Conservation (phyloP, 257 asterid genomes). For the Primulina huaijiensis region DNA sequence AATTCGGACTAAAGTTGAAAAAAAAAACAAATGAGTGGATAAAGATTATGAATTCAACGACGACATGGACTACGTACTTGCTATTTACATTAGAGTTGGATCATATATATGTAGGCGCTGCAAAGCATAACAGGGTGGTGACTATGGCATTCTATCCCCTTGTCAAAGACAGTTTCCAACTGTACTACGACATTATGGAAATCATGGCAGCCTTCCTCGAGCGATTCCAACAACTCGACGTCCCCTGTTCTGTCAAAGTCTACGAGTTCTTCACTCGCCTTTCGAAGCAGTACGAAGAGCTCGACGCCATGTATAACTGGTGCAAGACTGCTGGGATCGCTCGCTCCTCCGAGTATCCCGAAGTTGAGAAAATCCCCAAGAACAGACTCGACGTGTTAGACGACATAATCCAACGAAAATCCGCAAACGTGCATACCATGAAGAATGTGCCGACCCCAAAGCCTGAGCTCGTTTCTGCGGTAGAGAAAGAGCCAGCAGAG, state of each 20-base stretch:
- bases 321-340: conserved; percentile 58
- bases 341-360: conserved; percentile 77
- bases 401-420: conserved; percentile 62
- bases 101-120: conserved; percentile 46
- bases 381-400: conserved; percentile 86
- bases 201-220: conserved; percentile 62
- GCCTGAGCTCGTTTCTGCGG: conserved; percentile 27
- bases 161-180: conserved; percentile 74
- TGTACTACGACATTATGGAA: conserved; percentile 68
- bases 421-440: conserved; percentile 33
- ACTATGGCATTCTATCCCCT: conserved; percentile 65
- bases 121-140: conserved; percentile 68
- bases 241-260: conserved; percentile 57
- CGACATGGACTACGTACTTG: neutral
- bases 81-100: neutral
- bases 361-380: conserved; percentile 66
- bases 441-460: conserved; percentile 24
- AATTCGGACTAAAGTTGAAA: too few species aligned
- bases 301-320: conserved; percentile 73
- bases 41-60: too few species aligned
- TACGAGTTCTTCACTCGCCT: conserved; percentile 69
- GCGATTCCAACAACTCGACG: conserved; percentile 74
- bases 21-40: too few species aligned
- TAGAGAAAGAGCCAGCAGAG: conserved; percentile 24
- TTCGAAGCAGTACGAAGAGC: conserved; percentile 80